phyloP scores from a whole-genome alignment of 352 stramenopile genomes.

The Thalassiosira mediterranea region DNA sequence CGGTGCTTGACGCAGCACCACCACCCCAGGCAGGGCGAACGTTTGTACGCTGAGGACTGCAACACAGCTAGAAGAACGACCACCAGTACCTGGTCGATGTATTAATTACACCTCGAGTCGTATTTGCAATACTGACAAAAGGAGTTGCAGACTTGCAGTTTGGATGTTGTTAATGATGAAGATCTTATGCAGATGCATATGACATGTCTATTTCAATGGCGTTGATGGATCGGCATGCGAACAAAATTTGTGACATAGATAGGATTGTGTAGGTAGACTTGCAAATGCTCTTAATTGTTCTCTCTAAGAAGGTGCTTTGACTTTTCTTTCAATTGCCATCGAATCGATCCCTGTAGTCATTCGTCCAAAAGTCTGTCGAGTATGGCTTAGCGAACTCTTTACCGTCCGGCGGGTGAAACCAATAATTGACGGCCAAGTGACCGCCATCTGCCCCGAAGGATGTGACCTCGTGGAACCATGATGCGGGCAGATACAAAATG shows the following conservation, averaged over 20 bases:
- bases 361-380: conserved; percentile 46
- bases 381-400: conserved; percentile 63
- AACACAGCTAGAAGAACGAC: conserved; percentile 17
- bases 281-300: neutral
- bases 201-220: no score
- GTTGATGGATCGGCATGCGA: no score
- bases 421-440: conserved; percentile 81
- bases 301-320: neutral
- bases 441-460: conserved; percentile 66
- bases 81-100: conserved; percentile 25
- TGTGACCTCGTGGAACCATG: conserved; percentile 97
- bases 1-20: conserved; percentile 51
- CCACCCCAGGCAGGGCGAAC: conserved; percentile 36
- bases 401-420: conserved; percentile 79
- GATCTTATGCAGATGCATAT: no score
- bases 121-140: neutral
- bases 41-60: conserved; percentile 39
- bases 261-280: neutral
- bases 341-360: conserved; percentile 34
- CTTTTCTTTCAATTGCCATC: conserved; percentile 1
- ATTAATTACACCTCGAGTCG: conserved; percentile 3
- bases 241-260: neutral
- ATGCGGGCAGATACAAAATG: conserved; percentile 95
- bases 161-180: no score
- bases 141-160: no score